Conservation (phyloP, 2,329 filamentous ascomycete species). For the Fusarium sp. region DNA sequence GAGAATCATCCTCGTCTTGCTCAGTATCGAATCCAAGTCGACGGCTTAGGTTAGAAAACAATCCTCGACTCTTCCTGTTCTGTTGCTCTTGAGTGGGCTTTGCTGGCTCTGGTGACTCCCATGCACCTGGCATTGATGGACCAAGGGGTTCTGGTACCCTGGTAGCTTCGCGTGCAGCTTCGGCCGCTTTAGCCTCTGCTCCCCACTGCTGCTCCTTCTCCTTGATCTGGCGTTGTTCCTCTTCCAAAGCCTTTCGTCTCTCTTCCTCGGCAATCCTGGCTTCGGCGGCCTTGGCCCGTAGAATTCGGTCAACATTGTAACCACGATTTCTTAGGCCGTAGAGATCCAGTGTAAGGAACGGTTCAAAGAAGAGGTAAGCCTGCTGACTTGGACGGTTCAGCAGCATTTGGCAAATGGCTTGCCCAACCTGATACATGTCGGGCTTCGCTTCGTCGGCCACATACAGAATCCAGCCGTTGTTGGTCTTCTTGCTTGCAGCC, state of each 20-base stretch:
- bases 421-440: constrained; percentile 93
- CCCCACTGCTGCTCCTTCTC: constrained; percentile 62
- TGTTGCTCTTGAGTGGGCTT: constrained; percentile 50
- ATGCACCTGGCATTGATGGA: constrained; percentile 78
- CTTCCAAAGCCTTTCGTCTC: constrained; percentile 77
- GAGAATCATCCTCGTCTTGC: constrained; percentile 56
- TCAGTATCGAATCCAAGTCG: constrained; percentile 74
- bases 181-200: constrained; percentile 53
- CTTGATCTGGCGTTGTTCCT: constrained; percentile 76
- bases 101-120: constrained; percentile 72
- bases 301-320: constrained; percentile 96
- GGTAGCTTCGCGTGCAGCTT: constrained; percentile 55
- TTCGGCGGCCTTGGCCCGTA: constrained; percentile 88
- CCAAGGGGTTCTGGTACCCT: constrained; percentile 56
- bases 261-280: constrained; percentile 88
- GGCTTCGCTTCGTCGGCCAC: constrained; percentile 75
- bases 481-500: constrained; percentile 71
- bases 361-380: constrained; percentile 90
- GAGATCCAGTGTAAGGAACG: constrained; percentile 86
- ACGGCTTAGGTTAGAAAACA: constrained; percentile 77
- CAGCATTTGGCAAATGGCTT: constrained; percentile 84
- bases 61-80: constrained; percentile 61
- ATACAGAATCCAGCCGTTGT: constrained; percentile 75
- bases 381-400: constrained; percentile 87
- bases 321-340: constrained; percentile 85